A percentile compares a stretch with the other conserved stretches of the same genome.
Conservation (phyloP, 345 rosid species). For the Salix exigua region DNA sequence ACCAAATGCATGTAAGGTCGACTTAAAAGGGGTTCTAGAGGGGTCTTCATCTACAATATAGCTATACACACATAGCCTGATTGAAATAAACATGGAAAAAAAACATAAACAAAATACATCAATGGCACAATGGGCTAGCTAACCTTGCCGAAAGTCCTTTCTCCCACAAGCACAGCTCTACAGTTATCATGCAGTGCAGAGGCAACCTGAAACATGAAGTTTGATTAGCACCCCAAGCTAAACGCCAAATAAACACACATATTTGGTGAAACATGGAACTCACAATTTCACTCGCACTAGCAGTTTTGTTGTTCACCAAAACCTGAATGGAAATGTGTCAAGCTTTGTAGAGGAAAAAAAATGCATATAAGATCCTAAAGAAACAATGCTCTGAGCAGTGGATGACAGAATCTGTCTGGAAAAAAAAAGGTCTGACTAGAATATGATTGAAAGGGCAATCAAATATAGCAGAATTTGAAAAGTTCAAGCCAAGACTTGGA, state of each 20-base stretch:
- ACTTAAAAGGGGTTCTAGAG: not conserved
- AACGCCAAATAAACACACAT: not conserved
- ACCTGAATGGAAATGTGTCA: slow-evolving; percentile 42
- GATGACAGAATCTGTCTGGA: not conserved
- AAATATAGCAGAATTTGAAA: not conserved
- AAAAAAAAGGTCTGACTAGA: not conserved
- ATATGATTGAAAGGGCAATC: too few species aligned
- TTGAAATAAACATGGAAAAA: not conserved
- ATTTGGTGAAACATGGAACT: slow-evolving; percentile 23
- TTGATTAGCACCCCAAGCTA: slow-evolving; percentile 1
- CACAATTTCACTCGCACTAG: slow-evolving; percentile 96
- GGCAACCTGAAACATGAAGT: slow-evolving; percentile 61
- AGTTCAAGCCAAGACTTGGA: not conserved
- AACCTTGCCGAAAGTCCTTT: slow-evolving; percentile 90
- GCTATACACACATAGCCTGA: not conserved
- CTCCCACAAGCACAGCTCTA: slow-evolving; percentile 93
- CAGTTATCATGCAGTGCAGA: slow-evolving; percentile 99
- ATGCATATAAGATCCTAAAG: not conserved
- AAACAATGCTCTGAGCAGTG: not conserved
- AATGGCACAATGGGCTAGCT: not conserved
- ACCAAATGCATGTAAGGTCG: not conserved
- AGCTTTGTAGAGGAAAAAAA: not conserved
- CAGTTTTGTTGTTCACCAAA: slow-evolving; percentile 86
- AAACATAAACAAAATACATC: not conserved
- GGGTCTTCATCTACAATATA: not conserved